Evolutionary conservation across 441 rosid species (phyloP), one percentile per base, ranked within the genome.

Genomic region (Dalechampia spathulata): DNA sequence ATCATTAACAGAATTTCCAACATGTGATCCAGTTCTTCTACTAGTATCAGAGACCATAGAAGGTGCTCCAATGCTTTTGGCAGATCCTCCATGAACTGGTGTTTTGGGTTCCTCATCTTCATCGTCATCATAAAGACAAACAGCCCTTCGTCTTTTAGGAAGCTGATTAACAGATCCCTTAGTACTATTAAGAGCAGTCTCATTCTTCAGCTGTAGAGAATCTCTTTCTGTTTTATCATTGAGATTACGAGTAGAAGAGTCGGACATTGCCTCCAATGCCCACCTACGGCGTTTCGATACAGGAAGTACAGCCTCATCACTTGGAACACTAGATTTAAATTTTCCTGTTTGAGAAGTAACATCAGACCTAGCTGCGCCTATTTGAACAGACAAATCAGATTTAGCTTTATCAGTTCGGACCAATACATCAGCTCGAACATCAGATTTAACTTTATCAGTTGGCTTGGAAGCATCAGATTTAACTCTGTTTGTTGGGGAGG

Each of bases 91-190:
- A 72, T 91, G 97, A 70, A 95, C 75, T 39, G 99, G 99, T 75
- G 99, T 91, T 81, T 85, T 95, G 32, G 95, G 93, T 58, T 72
- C 69, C 55, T 80, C 98, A 32, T 83, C 89, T 37, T 83, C 85
- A 38, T 72, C 88, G 9, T 90, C 83, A 38, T 86, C 95, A 47
- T 55, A 77, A 42, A 90, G 78, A 73, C 96, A 67, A 71, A 95
- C 96, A 56, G 93, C 95, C 78, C 97, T 83, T 28, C 99, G 85
- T 63, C 80, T 86, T 79, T 73, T 95, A 30, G 62, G 77, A 37
- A 62, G 51, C 58, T 77, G 90, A 56, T 68, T 60, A 69, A 26
- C 61, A 4, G 69, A 38, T 69, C 51, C 69, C 61, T 53, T 83
- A 52, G 58, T 55, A 60, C 59, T 61, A 47, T 50, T 65, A 55